Evolutionary conservation across 2,329 filamentous ascomycete species (phyloP).

Genomic region (Hypomyces perniciosus): DNA sequence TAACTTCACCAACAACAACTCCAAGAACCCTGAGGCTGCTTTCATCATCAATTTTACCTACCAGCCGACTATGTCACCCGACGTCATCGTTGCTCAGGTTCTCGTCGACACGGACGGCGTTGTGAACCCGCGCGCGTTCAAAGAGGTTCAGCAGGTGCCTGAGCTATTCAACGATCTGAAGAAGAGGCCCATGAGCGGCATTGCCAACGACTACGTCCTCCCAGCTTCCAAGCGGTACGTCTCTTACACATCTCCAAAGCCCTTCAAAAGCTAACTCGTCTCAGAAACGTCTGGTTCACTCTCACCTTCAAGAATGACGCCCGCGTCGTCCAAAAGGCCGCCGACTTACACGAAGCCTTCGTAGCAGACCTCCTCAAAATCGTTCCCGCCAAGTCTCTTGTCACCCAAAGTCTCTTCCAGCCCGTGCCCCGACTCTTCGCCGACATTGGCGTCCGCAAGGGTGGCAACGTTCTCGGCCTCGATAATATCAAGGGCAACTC

Average conservation of each 20-base stretch:
- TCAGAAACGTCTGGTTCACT: neutral
- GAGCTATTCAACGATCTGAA: conserved; percentile 12
- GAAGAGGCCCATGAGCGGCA: conserved; percentile 5
- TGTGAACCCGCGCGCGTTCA: neutral
- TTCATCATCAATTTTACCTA: conserved; percentile 18
- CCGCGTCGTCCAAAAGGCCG: neutral
- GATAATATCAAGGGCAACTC: neutral
- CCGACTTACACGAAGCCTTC: neutral
- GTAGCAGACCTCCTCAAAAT: neutral
- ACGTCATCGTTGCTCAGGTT: conserved; percentile 15
- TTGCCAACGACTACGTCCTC: conserved; percentile 10
- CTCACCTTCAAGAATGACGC: neutral
- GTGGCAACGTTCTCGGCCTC: conserved; percentile 1
- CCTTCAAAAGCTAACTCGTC: neutral
- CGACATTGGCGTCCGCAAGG: neutral
- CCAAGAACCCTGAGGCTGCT: conserved; percentile 16
- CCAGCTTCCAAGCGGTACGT: conserved; percentile 7
- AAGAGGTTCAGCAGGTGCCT: neutral
- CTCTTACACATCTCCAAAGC: neutral
- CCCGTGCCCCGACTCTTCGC: neutral
- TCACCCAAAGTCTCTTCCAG: neutral
- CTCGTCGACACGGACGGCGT: conserved; percentile 2
- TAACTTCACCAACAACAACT: conserved; percentile 15
- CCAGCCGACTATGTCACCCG: conserved; percentile 11
- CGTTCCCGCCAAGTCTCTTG: neutral